Evolutionary conservation across 2,329 filamentous ascomycete genomes (phyloP), one percentile per base, ranked within the genome.

Genomic region (Ascochyta lentis): DNA sequence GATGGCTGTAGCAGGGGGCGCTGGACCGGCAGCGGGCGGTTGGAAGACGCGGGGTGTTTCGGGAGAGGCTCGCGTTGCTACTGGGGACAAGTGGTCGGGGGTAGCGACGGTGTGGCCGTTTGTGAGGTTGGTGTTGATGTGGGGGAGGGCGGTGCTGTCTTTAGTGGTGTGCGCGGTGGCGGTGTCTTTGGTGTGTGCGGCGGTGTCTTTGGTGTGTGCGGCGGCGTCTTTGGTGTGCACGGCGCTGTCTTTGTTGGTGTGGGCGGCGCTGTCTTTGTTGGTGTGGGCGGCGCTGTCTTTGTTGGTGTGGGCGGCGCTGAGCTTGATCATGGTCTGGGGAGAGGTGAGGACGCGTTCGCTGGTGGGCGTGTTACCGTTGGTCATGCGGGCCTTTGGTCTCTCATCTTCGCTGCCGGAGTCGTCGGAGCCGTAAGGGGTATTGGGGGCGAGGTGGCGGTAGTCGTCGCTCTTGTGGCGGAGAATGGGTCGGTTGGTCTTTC

Each of bases 391-490:
- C 33, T 54, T 63, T 4, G 49, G 59, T 9, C 46, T 58, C 4
- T 73, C 73, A 7, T 73, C 70, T 7, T 75, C 73, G 37, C 84
- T 68, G 78, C 80, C 86, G 62, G 92, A 89, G 34, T 93, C 89
- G 16, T 93, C 89, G 0, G 90, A 93, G 52, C 87, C 88, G 64
- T 90, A 89, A 2, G 92, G 92, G 0, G 92, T 96, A 39, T 91
- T 89, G 1, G 85, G 85, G 0, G 92, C 92, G 1, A 96, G 79
- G 43, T 91, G 86, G 62, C 89, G 89, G 74, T 96, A 98, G 70
- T 97, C 91, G 78, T 91, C 90, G 60, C 87, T 92, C 79, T 99
- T 98, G 54, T 91, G 85, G 33, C 89, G 84, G 10, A 97, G 80
- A 51, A 98, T 89, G 24, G 86, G 84, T 54, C 84, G 84, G 69